These are phyloP conservation scores for Picocystis salinarum DNA, from an alignment of 139 green algal species.

Conservation along the genomic window DNA sequence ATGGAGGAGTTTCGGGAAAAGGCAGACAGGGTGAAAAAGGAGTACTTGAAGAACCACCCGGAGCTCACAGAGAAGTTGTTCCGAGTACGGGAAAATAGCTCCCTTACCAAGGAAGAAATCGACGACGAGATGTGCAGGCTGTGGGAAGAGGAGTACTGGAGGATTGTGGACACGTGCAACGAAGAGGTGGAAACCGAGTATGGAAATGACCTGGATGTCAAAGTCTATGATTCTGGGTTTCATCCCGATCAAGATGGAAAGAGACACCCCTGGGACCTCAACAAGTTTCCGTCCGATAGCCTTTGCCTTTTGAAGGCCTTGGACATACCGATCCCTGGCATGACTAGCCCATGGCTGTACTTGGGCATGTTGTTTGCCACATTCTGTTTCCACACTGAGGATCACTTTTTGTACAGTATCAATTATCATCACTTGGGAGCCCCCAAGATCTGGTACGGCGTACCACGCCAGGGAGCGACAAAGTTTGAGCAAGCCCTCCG, in stretches of 20 bases:
- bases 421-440: constrained; percentile 73
- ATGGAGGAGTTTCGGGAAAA: constrained; percentile 40
- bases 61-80: background rate
- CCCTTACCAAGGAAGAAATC: background rate
- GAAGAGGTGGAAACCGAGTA: constrained; percentile 60
- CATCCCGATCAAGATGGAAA: constrained; percentile 15
- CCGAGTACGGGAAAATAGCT: constrained; percentile 1
- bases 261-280: constrained; percentile 50
- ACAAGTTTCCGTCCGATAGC: constrained; percentile 32
- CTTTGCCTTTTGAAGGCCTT: constrained; percentile 5
- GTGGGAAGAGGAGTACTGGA: constrained; percentile 73
- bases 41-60: constrained; percentile 18
- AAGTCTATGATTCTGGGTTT: constrained; percentile 35
- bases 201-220: constrained; percentile 53
- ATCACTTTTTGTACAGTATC: constrained; percentile 78
- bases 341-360: constrained; percentile 66
- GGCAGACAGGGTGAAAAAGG: constrained; percentile 21
- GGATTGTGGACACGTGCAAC: constrained; percentile 58
- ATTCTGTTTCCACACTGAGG: constrained; percentile 72
- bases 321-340: constrained; percentile 13
- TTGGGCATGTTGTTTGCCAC: constrained; percentile 54
- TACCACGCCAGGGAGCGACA: constrained; percentile 38
- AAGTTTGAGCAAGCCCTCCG: constrained; percentile 48
- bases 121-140: background rate
- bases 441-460: constrained; percentile 49